phyloP scores from a whole-genome alignment of 2,329 filamentous ascomycete genomes.

The Talaromyces sp. region DNA sequence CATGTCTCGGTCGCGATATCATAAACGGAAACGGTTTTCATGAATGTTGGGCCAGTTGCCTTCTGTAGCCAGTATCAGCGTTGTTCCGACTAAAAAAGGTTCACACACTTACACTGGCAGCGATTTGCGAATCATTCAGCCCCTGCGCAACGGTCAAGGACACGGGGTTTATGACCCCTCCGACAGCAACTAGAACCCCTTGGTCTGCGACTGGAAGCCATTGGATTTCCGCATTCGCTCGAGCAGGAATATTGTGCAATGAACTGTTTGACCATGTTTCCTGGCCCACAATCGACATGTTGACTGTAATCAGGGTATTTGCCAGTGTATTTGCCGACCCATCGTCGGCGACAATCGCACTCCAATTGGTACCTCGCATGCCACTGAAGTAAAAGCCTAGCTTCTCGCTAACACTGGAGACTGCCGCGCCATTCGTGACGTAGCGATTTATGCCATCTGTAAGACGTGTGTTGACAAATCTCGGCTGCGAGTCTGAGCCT shows the following conservation, averaged over 20 bases:
- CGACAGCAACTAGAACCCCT: constrained; percentile 35
- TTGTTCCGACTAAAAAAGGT: not conserved
- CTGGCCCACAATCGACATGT: constrained; percentile 48
- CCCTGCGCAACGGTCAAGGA: constrained; percentile 9
- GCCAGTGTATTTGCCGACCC: constrained; percentile 39
- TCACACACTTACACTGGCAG: constrained; percentile 15
- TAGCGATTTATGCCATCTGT: constrained; percentile 52
- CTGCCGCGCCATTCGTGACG: constrained; percentile 58
- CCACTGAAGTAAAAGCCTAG: constrained; percentile 68
- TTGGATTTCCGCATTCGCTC: constrained; percentile 60
- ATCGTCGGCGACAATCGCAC: constrained; percentile 40
- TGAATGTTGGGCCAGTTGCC: constrained; percentile 26
- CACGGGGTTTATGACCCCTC: constrained; percentile 28
- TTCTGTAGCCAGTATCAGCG: constrained; percentile 9
- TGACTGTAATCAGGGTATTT: constrained; percentile 54
- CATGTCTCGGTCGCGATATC: constrained; percentile 26
- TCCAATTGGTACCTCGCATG: constrained; percentile 47
- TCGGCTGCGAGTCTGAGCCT: constrained; percentile 36
- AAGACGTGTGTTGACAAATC: constrained; percentile 40
- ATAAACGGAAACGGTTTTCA: constrained; percentile 34
- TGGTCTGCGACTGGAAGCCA: constrained; percentile 47
- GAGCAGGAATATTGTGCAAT: constrained; percentile 47
- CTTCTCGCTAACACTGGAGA: constrained; percentile 63
- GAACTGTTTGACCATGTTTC: constrained; percentile 55
- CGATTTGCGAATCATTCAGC: constrained; percentile 10